Base-by-base conservation (phyloP, 345 rosid genomes). In the Geranium brycei region DNA sequence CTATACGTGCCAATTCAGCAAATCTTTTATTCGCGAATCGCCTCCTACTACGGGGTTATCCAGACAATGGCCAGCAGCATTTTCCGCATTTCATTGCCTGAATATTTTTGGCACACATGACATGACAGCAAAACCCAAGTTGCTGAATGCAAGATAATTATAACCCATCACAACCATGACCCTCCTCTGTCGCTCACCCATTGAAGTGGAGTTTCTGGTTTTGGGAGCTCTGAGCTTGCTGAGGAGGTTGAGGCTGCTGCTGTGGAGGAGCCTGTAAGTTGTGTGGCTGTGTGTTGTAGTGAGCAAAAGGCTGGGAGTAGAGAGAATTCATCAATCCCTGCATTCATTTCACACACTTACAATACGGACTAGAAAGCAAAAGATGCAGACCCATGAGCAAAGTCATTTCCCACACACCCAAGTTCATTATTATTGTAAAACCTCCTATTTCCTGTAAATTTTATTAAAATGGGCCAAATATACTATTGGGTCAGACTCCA, bases 261-360 rank as follows among this genome's bases (percentile, higher is more conserved):
- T 71, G 74, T 4, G 81, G 91, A 19, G 89, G 71, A 61, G 84
- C 74, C 63, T 85, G 91, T 73, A 86, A 69, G 70, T 86, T 89
- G 62, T 76, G 70, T 16, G 93, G 95, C 77, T 82, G 95, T 16
- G 87, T 77, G 80, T 82, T 87, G 84, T 88, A 90, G 68, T 83
- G 97, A 51, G 86, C 68, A 61, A 88, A 95, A 51, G 96, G 93
- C 80, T 91, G 99, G 62, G 96, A 90, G 78, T 95, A 95, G 56
- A 91, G 95, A 62, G 97, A 88, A 73, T 83, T 87, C 81, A 90
- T 85, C 76, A 88, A 71, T 13, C 96, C 97, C 97, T 95, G 88
- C 73, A 78, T 15, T 58, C 4, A 47, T 17, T 38, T 38, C 16
- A 19, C 41, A 13, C 12, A 31, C 17, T 53, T 14, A 59, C 16